Base-by-base conservation (phyloP, 164 flowering plant genomes). In the Aristolochia californica region DNA sequence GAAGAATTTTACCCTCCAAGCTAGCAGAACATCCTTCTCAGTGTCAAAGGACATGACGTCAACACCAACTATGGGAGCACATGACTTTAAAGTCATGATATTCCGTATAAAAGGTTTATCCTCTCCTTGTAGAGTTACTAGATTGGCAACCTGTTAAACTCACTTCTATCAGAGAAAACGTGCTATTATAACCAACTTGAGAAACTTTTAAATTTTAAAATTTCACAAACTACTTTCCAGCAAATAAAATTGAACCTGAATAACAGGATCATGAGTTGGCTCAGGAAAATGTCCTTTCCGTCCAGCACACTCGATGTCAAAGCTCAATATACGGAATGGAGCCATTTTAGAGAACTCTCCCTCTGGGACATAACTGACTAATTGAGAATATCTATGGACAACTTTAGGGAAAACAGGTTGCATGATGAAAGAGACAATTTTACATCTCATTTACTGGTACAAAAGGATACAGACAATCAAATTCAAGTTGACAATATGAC, bases 301-400 rank as follows among this genome's bases (percentile, higher is more conserved):
- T 56, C 97, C 99, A 70, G 97, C 99, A 71, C 99, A 94, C 75
- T 94, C 99, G 67, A 93, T 94, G 66, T 94, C 99, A 78, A 94
- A 90, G 75, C 99, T 90, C 67, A 94, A 63, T 56, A 94, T 79
- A 43, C 99, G 93, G 68, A 94, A 90, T 50, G 99, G 99, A 70
- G 99, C 99, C 90, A 94, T 94, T 72, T 84, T 90, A 11, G 97
- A 94, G 71, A 75, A 89, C 51, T 82, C 88, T 23, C 97, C 97
- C 67, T 87, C 95, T 30, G 96, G 80, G 45, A 71, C 78, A 80
- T 87, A 97, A 72, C 97, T 94, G 59, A 78, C 72, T 78, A 90
- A 62, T 5, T 83, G 87, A 51, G 90, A 80, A 73, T 70, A 84
- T 55, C 99, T 93, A 68, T 38, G 24, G 63, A 50, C 0, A 51